Base-by-base conservation (phyloP, 345 rosid genomes). In the Rhodamnia rubescens region DNA sequence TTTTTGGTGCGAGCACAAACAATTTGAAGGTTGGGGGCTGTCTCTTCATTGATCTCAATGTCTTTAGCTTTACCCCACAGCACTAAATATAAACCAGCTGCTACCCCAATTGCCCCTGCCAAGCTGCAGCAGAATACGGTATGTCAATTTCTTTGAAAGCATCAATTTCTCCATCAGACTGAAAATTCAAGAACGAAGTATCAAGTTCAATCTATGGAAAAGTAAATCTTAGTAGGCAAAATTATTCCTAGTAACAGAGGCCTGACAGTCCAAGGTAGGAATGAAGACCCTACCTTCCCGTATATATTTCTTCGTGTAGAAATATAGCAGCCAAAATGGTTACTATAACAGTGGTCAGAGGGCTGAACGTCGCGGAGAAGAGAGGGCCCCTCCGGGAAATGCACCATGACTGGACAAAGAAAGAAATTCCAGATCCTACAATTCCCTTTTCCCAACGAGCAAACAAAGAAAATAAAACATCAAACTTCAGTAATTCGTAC, bases 391-490 rank as follows among this genome's bases (percentile, higher is more conserved):
- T 88, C 81, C 61, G 78, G 3, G 95, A 90, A 85, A 95, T 91
- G 88, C 91, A 93, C 96, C 95, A 95, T 26, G 98, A 94, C 88
- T 95, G 95, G 83, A 92, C 85, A 53, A 92, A 92, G 88, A 92
- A 91, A 4, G 93, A 89, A 26, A 90, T 81, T 0, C 94, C 95
- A 81, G 90, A 83, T 64, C 85, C 91, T 9, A 91, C 86, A 11
- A 91, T 86, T 81, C 94, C 96, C 96, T 93, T 53, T 83, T 27
- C 22, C 44, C 54, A 44, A 50, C 44, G 8, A 69, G 36, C 40
- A 69, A 69, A 36, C 47, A 36, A 69, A 69, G 44, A 32, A 14
- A 69, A 69, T 18, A 18, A 6, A 44, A 69, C 24, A 11, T 36
- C 78, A 36, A 69, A 69, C 44, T 69, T 69, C 47, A n/a, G 32